Evolutionary conservation across 1,139 yeast species (phyloP), one percentile per base, ranked within the genome.

Genomic region (Williopsis jadinii): DNA sequence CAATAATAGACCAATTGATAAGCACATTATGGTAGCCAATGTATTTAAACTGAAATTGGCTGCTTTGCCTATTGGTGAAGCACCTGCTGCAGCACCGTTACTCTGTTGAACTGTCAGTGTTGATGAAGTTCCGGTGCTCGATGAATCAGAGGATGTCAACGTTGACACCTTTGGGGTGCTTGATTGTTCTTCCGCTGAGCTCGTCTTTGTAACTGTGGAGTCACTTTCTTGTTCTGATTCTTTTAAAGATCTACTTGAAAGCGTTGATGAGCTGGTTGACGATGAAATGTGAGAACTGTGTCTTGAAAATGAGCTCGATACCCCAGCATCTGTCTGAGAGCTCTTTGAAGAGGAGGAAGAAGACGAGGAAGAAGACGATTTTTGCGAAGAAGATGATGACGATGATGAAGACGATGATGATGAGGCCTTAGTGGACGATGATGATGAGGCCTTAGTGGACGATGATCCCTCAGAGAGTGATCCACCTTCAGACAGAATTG

Each of bases 401-500:
- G 28, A 14, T 19, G n/a, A 9, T 10, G 13, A 10, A 5, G 11
- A 19, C 28, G 26, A 19, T 3, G 24, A 15, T 11, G 24, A 15
- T 13, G 28, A 29, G 28, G 15, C 12, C 8, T 3, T 8, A 2
- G 12, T 5, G 3, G 35, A 19, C 6, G 24, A 12, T n/a, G 30
- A n/a, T 5, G 30, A n/a, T 13, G 30, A n/a, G 6, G 10, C 30
- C 5, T 30, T 11, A 9, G 30, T 26, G 5, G 12, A 11, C 12
- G 30, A 26, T 9, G 13, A 11, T 8, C 27, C n/a, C 8, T 12
- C 12, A 24, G 43, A 14, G 8, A 29, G 19, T 4, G 32, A 36
- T 9, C 54, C 63, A 39, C 67, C 67, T 36, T 47, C 45, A 34
- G 60, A 64, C 42, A 78, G 64, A 26, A 59, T 53, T 15, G 60